A percentile compares a stretch with the other conserved stretches of the same genome.
phyloP scores from a whole-genome alignment of 2,329 filamentous ascomycete genomes.

The Diaporthe destruens region DNA sequence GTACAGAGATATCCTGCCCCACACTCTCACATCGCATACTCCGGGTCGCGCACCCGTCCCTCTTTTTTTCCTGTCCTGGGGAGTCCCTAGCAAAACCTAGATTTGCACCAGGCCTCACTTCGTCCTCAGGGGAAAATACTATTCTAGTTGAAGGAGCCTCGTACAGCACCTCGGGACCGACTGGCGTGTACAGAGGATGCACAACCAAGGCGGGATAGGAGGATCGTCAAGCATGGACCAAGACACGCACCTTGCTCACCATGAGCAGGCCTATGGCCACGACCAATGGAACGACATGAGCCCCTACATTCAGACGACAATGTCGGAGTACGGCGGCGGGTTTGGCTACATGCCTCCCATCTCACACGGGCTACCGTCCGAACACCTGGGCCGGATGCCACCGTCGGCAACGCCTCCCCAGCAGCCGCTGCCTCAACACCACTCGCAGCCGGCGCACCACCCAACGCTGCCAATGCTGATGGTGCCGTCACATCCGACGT shows the following conservation, averaged over 20 bases:
- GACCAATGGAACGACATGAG: conserved; percentile 69
- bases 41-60: conserved; percentile 39
- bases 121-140: background rate
- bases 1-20: conserved; percentile 46
- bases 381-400: conserved; percentile 65
- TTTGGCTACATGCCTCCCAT: conserved; percentile 70
- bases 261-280: conserved; percentile 57
- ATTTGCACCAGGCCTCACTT: conserved; percentile 37
- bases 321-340: conserved; percentile 75
- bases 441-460: conserved; percentile 55
- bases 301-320: conserved; percentile 76
- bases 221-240: conserved; percentile 61
- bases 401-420: conserved; percentile 67
- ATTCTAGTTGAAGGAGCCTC: background rate
- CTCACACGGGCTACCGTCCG: conserved; percentile 61
- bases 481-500: conserved; percentile 75
- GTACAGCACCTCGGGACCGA: background rate
- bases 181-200: conserved; percentile 53
- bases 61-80: conserved; percentile 18
- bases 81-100: conserved; percentile 35
- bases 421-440: conserved; percentile 69
- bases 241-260: conserved; percentile 58
- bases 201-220: conserved; percentile 56
- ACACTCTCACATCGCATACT: conserved; percentile 48
- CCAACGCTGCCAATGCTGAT: conserved; percentile 76